These are phyloP conservation scores for Phytophthora chlamydospora DNA, from an alignment of 352 stramenopile genomes.

Conservation along the genomic window DNA sequence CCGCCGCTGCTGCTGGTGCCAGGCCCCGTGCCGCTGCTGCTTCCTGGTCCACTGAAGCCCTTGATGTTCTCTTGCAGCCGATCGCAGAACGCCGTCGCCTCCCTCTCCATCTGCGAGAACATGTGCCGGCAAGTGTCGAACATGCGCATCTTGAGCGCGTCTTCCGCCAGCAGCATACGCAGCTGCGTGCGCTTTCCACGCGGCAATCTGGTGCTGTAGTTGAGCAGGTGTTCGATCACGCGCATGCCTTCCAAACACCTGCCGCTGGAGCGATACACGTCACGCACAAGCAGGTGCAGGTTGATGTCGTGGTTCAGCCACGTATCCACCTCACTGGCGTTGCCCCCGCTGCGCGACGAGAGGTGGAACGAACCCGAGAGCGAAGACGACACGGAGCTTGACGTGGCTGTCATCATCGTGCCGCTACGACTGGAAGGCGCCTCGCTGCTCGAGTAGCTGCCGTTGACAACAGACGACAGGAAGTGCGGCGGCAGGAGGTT, in stretches of 20 bases:
- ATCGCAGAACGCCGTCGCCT: constrained; percentile 80
- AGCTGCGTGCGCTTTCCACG: constrained; percentile 82
- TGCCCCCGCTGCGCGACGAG: constrained; percentile 53
- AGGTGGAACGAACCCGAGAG: constrained; percentile 62
- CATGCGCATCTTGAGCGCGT: constrained; percentile 75
- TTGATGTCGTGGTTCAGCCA: constrained; percentile 86
- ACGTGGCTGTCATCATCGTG: constrained; percentile 72
- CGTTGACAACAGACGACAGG: constrained; percentile 50
- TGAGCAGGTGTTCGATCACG: constrained; percentile 79
- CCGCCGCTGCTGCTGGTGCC: constrained; percentile 57
- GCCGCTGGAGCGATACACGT: constrained; percentile 80
- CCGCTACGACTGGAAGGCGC: constrained; percentile 58
- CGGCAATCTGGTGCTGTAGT: constrained; percentile 72
- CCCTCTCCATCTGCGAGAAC: constrained; percentile 74
- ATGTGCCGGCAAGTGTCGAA: constrained; percentile 79
- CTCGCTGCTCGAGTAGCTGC: constrained; percentile 63
- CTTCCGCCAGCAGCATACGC: constrained; percentile 81
- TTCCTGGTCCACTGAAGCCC: constrained; percentile 53
- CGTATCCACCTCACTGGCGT: constrained; percentile 74
- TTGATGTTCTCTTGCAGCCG: constrained; percentile 73
- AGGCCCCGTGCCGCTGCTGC: constrained; percentile 50
- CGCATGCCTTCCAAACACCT: constrained; percentile 81
- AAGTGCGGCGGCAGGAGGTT: constrained; percentile 72
- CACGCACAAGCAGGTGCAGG: constrained; percentile 81
- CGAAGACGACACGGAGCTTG: constrained; percentile 72